Evolutionary conservation across 148 eudicot species (phyloP).

Genomic region (Chenopodium album): DNA sequence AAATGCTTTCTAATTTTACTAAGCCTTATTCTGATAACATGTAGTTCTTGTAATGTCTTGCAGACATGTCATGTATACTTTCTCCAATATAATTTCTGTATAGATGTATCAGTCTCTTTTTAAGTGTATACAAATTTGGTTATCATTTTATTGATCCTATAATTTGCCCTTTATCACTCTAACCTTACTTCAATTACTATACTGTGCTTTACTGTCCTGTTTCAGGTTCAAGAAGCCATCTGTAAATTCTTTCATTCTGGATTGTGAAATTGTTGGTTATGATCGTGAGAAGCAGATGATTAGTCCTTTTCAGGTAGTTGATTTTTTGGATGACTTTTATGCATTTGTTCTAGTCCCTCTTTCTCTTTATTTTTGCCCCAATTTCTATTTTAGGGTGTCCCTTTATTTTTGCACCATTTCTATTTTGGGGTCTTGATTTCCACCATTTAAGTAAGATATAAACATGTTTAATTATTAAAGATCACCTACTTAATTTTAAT

Average conservation of each 20-base stretch:
- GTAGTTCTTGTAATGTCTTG: not conserved
- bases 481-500: no score
- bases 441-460: no score
- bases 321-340: slow-evolving; percentile 6
- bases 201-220: slow-evolving; percentile 16
- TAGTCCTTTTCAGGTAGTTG: slow-evolving; percentile 76
- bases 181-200: no score
- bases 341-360: not conserved
- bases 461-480: no score
- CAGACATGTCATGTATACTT: not conserved
- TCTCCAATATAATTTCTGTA: not conserved
- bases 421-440: no score
- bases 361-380: no score
- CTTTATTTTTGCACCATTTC: no score
- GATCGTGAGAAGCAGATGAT: slow-evolving; percentile 81
- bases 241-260: slow-evolving; percentile 78
- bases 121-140: not conserved
- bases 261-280: slow-evolving; percentile 91
- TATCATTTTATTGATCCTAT: not conserved
- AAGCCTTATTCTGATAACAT: not conserved
- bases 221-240: slow-evolving; percentile 69
- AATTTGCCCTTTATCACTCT: no score
- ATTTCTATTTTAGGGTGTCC: no score
- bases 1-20: not conserved
- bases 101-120: not conserved